Conservation (phyloP, 768 basidiomycete species). For the Lentinula detonsa region DNA sequence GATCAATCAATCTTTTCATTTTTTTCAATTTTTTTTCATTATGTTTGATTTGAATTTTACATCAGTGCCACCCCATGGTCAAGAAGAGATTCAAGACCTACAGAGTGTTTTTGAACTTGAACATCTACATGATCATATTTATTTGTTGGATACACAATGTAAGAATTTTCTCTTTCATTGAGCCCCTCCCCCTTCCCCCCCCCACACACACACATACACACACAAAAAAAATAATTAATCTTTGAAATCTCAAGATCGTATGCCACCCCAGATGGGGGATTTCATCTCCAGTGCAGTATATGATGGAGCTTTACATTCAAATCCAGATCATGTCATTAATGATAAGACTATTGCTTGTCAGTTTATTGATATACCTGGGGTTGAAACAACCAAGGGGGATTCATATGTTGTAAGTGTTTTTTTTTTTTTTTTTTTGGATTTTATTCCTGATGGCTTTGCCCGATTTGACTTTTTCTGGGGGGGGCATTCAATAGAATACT, state of each 20-base stretch:
- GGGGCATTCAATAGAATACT: conserved; percentile 45
- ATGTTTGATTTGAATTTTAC: conserved; percentile 4
- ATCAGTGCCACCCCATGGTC: conserved; percentile 75
- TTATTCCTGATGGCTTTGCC: not conserved
- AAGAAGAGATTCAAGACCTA: conserved; percentile 58
- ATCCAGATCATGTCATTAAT: conserved; percentile 42
- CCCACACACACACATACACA: too few species aligned
- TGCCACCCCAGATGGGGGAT: conserved; percentile 75
- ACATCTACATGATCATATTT: conserved; percentile 42
- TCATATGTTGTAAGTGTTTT: conserved; percentile 29
- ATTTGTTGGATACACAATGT: conserved; percentile 77
- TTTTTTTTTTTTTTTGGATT: not conserved
- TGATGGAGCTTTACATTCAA: conserved; percentile 51
- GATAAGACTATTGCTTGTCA: conserved; percentile 41
- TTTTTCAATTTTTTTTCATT: conserved; percentile 10
- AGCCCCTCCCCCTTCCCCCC: not conserved
- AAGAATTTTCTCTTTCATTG: conserved; percentile 15
- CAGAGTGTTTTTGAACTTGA: conserved; percentile 75
- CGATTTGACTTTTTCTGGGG: not conserved
- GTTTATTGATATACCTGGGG: conserved; percentile 54
- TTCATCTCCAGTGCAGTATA: conserved; percentile 71
- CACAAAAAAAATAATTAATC: not conserved
- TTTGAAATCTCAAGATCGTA: conserved; percentile 51
- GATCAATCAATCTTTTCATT: conserved; percentile 6
- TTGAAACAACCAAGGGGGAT: conserved; percentile 23